These are phyloP conservation scores for Cystobasidium onofrii DNA, from an alignment of 768 basidiomycete species.

Conservation along the genomic window DNA sequence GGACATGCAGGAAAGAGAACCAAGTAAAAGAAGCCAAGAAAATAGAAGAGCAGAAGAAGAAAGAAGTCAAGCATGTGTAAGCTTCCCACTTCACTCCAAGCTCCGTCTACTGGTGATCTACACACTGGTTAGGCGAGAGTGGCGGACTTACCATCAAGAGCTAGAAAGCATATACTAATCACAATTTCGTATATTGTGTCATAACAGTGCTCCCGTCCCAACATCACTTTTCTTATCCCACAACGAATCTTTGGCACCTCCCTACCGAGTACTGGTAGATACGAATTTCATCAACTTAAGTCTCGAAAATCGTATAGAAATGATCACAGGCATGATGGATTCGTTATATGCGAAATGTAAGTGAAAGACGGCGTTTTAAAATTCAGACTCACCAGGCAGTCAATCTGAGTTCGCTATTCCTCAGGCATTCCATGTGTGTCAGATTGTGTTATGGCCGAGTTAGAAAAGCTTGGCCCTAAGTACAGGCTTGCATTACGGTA, in stretches of 20 bases:
- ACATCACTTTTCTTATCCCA: conserved; percentile 89
- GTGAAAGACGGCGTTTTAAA: conserved; percentile 37
- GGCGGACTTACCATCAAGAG: background rate
- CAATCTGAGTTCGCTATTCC: background rate
- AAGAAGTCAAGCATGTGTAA: conserved; percentile 47
- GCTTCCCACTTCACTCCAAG: background rate
- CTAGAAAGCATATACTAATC: no score
- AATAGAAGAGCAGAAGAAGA: conserved; percentile 71
- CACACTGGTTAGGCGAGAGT: background rate
- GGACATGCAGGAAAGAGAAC: conserved; percentile 71
- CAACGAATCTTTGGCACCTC: conserved; percentile 89
- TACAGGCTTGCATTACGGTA: conserved; percentile 90
- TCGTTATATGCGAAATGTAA: conserved; percentile 94
- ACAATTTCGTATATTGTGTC: conserved; percentile 11
- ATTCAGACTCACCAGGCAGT: no score
- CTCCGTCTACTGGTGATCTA: background rate
- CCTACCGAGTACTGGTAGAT: conserved; percentile 93
- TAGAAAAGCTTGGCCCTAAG: conserved; percentile 92
- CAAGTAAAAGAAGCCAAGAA: conserved; percentile 80
- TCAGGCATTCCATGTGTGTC: conserved; percentile 97
- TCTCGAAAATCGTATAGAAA: conserved; percentile 92
- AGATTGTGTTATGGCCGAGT: conserved; percentile 95
- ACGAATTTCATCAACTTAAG: conserved; percentile 99
- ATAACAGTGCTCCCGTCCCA: conserved; percentile 65
- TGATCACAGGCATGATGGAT: conserved; percentile 99